Conservation (phyloP, 2,329 filamentous ascomycete genomes). For the Dryadomyces sulphureus region DNA sequence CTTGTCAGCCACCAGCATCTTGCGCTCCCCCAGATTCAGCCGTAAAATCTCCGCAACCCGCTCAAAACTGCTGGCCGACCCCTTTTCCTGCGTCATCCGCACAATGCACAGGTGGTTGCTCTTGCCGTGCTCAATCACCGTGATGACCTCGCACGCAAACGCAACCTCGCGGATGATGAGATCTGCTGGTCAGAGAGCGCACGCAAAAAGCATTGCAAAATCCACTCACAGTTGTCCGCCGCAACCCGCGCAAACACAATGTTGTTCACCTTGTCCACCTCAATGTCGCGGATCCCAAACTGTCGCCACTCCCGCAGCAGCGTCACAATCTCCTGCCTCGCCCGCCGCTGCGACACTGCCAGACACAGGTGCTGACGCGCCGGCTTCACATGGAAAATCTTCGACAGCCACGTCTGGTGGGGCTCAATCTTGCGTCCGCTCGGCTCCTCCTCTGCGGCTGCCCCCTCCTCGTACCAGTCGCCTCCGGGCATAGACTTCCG, state of each 20-base stretch:
- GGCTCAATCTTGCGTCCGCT: constrained; percentile 42
- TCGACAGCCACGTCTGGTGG: constrained; percentile 75
- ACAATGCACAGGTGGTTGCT: constrained; percentile 64
- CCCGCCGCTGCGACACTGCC: constrained; percentile 52
- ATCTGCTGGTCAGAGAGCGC: constrained; percentile 23
- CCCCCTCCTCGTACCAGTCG: constrained; percentile 12
- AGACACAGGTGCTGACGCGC: constrained; percentile 64
- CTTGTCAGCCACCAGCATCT: constrained; percentile 54
- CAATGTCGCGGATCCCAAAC: constrained; percentile 67
- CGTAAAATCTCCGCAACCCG: constrained; percentile 67
- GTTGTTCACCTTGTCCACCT: constrained; percentile 64
- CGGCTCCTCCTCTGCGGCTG: constrained; percentile 22
- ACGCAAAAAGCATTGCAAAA: not conserved
- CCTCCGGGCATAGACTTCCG: constrained; percentile 4
- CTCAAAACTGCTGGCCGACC: constrained; percentile 82
- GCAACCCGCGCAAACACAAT: constrained; percentile 67
- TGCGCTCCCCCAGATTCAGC: constrained; percentile 48
- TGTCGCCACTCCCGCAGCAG: constrained; percentile 67
- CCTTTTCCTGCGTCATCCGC: constrained; percentile 77
- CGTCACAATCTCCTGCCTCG: constrained; percentile 61
- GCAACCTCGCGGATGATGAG: constrained; percentile 75
- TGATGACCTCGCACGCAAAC: constrained; percentile 78
- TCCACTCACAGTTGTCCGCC: constrained; percentile 58
- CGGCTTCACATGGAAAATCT: constrained; percentile 80
- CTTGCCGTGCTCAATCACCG: constrained; percentile 72